These are phyloP conservation scores for Boletus speciosus DNA, from an alignment of 768 basidiomycete genomes.

Conservation along the genomic window DNA sequence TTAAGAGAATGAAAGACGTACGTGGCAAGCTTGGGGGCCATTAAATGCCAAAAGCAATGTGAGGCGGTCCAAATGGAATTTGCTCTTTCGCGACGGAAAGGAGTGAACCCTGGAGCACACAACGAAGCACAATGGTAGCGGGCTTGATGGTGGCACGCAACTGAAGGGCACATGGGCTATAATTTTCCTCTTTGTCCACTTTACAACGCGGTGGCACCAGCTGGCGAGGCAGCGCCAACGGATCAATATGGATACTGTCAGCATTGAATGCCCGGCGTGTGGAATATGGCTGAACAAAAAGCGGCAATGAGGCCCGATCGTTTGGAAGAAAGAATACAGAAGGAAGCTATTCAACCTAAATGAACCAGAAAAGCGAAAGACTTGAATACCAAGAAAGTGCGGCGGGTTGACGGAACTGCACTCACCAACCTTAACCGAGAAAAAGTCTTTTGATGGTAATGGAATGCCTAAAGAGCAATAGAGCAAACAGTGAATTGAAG, in stretches of 20 bases:
- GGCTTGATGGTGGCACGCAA: neutral
- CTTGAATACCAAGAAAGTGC: neutral
- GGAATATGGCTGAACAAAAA: neutral
- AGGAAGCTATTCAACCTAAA: neutral
- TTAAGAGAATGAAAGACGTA: constrained; percentile 4
- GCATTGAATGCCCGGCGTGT: neutral
- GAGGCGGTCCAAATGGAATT: constrained; percentile 4
- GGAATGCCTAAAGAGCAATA: neutral
- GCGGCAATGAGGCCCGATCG: neutral
- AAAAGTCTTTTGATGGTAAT: neutral
- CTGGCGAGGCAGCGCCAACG: neutral
- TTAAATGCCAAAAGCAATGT: constrained; percentile 16
- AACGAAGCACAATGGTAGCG: neutral
- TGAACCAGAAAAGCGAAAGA: neutral
- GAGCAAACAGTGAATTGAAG: neutral
- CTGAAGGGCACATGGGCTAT: neutral
- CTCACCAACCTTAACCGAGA: neutral
- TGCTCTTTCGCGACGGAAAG: constrained; percentile 1
- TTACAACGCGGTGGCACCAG: neutral
- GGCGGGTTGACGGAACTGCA: neutral
- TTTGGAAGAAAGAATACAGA: neutral
- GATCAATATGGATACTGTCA: neutral
- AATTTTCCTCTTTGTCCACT: constrained; percentile 1
- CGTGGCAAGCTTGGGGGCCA: neutral
- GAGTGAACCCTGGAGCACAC: neutral